A percentile compares a stretch with the other conserved stretches of the same genome.
These are phyloP conservation scores for Russula emetica DNA, from an alignment of 768 basidiomycete species.

Conservation along the genomic window DNA sequence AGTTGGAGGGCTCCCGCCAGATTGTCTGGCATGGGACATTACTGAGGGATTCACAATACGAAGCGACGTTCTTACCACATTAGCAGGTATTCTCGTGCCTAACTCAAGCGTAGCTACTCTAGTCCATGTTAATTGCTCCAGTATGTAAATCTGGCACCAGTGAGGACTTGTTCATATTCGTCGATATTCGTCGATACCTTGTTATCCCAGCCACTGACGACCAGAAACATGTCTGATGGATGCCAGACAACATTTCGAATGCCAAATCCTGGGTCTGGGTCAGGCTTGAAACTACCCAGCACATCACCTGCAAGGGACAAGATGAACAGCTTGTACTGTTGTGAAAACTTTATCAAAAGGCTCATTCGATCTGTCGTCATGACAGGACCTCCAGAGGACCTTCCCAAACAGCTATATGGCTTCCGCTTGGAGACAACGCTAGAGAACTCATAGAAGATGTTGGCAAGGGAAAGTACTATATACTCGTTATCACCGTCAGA, in stretches of 20 bases:
- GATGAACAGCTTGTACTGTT: constrained; percentile 72
- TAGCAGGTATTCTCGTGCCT: constrained; percentile 50
- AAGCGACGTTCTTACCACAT: constrained; percentile 45
- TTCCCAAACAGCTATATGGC: constrained; percentile 78
- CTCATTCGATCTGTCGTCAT: background rate
- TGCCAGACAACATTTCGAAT: constrained; percentile 80
- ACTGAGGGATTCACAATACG: background rate
- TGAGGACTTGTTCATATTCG: background rate
- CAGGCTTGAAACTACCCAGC: constrained; percentile 64
- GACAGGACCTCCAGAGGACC: constrained; percentile 70
- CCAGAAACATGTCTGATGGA: constrained; percentile 77
- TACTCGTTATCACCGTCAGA: constrained; percentile 15
- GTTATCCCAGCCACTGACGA: constrained; percentile 85
- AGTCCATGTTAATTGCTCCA: constrained; percentile 75
- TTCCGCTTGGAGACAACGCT: constrained; percentile 71
- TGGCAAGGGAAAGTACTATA: constrained; percentile 78
- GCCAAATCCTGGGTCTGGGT: constrained; percentile 78
- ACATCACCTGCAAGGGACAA: constrained; percentile 61
- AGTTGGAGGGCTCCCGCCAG: constrained; percentile 83
- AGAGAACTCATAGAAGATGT: constrained; percentile 69
- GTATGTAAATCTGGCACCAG: constrained; percentile 56
- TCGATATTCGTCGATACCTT: constrained; percentile 45
- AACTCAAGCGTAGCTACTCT: constrained; percentile 60
- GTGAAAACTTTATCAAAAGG: background rate
- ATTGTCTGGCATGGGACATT: constrained; percentile 47